Evolutionary conservation across 371 early-diverging fungal species (phyloP), one percentile per base, ranked within the genome.

Genomic region (Mortierella sp.): DNA sequence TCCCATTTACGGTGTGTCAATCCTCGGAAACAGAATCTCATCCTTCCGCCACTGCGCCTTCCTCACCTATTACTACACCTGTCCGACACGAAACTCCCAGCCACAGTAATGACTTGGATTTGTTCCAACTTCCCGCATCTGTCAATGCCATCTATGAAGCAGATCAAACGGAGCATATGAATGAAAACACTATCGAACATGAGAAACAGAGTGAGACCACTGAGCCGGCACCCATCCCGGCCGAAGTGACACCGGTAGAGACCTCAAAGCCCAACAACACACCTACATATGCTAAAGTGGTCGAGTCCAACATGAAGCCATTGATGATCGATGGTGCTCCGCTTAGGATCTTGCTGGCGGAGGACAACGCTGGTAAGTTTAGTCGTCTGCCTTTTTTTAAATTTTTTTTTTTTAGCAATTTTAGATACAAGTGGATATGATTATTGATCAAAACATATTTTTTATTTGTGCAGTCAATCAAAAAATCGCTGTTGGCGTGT

Each of bases 401-500:
- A n/a, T 12, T 52, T 52, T 22, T n/a, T 52, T 1, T 3, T 8
- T 24, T 55, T 28, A 28, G 2, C 26, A 20, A 49, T 49, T 20
- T 52, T n/a, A 10, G 4, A 28, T 26, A 14, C 16, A 28, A 26
- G 20, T 55, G 9, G 3, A 18, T 43, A 26, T 59, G 32, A 18
- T 61, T 65, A 24, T 18, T 57, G 14, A 22, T 26, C 28, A 5
- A n/a, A 45, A 22, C 32, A 16, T 37, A 0, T 58, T 52, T 64
- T 1, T 37, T 12, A 43, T 51, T 10, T 60, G 12, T 55, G 54
- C 55, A 85, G 88, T 90, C 51, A 90, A 90, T 65, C 90, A 90
- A 77, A 89, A 87, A 63, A 87, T 90, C 64, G 89, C 89, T 20
- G 84, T 88, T 12, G 88, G 89, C 24, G 88, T 89, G 37, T 76